phyloP scores from a whole-genome alignment of 2,329 filamentous ascomycete species.

The Macrophomina tecta region DNA sequence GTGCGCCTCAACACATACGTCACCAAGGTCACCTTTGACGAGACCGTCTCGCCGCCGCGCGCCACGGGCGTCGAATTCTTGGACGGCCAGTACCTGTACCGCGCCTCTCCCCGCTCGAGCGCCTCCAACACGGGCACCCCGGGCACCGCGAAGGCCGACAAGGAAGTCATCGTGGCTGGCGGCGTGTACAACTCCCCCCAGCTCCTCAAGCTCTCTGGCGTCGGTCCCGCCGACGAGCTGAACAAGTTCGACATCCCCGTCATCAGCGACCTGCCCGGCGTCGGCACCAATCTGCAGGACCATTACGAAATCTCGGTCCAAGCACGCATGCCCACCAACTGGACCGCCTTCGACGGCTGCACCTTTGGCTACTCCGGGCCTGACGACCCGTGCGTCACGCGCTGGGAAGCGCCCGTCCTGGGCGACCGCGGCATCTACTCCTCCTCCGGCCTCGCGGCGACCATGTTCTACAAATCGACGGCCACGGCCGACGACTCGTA shows the following conservation, averaged over 20 bases:
- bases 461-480: slow-evolving; percentile 47
- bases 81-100: slow-evolving; percentile 47
- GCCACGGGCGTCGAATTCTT: slow-evolving; percentile 53
- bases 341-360: slow-evolving; percentile 45
- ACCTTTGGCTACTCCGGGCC: slow-evolving; percentile 40
- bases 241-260: slow-evolving; percentile 59
- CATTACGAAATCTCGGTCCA: slow-evolving; percentile 63
- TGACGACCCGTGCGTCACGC: slow-evolving; percentile 50
- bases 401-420: slow-evolving; percentile 45
- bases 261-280: slow-evolving; percentile 64
- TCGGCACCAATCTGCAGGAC: slow-evolving; percentile 69
- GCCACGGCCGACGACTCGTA: slow-evolving; percentile 53
- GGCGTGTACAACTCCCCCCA: slow-evolving; percentile 70
- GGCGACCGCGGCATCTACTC: slow-evolving; percentile 49
- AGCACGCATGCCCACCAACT: slow-evolving; percentile 49
- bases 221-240: slow-evolving; percentile 63
- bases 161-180: slow-evolving; percentile 54
- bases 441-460: slow-evolving; percentile 61
- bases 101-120: slow-evolving; percentile 42
- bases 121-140: slow-evolving; percentile 41
- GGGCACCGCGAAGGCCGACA: slow-evolving; percentile 50
- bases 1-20: slow-evolving; percentile 67
- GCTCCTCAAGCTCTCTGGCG: slow-evolving; percentile 68
- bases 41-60: slow-evolving; percentile 63
- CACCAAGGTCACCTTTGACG: slow-evolving; percentile 70